Percentiles rank a stretch among this genome's conserved stretches.
Conservation (phyloP, 2,329 filamentous ascomycete species). For the Phyllosticta citribraziliensis region DNA sequence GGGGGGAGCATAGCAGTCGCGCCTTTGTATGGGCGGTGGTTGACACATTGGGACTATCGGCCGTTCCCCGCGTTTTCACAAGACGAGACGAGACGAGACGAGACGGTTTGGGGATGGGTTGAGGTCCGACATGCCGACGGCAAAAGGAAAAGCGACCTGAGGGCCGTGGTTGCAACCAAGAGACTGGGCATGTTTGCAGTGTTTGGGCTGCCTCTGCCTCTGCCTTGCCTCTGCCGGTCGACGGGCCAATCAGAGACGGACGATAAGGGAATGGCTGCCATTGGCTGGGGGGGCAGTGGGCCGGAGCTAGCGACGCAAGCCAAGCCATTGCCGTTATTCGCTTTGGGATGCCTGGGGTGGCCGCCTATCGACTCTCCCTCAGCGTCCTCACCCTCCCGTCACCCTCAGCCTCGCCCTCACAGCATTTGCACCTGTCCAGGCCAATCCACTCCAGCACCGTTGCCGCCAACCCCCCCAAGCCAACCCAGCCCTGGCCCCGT, state of each 20-base stretch:
- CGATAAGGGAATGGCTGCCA: constrained; percentile 2
- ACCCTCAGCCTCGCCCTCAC: too few relatives aligned
- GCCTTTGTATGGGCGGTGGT: background rate
- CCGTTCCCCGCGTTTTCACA: constrained; percentile 6
- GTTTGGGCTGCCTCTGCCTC: background rate
- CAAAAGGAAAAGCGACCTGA: too few relatives aligned
- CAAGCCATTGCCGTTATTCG: background rate
- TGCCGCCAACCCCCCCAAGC: too few relatives aligned
- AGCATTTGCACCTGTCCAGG: too few relatives aligned
- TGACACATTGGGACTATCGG: background rate
- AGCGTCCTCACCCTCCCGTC: too few relatives aligned
- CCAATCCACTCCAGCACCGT: too few relatives aligned
- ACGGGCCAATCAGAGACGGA: background rate
- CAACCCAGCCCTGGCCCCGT: too few relatives aligned
- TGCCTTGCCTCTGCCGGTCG: too few relatives aligned
- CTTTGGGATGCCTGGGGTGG: background rate
- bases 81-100: constrained; percentile 1
- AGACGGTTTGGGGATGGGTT: background rate
- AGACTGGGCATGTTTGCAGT: constrained; percentile 7
- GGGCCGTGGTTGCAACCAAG: background rate
- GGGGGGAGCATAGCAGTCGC: background rate
- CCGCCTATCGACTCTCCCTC: background rate
- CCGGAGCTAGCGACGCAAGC: background rate
- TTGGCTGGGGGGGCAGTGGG: background rate
- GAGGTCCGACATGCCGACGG: background rate